Conservation (phyloP, 2,329 filamentous ascomycete genomes). For the Paecilomyces fulvus region DNA sequence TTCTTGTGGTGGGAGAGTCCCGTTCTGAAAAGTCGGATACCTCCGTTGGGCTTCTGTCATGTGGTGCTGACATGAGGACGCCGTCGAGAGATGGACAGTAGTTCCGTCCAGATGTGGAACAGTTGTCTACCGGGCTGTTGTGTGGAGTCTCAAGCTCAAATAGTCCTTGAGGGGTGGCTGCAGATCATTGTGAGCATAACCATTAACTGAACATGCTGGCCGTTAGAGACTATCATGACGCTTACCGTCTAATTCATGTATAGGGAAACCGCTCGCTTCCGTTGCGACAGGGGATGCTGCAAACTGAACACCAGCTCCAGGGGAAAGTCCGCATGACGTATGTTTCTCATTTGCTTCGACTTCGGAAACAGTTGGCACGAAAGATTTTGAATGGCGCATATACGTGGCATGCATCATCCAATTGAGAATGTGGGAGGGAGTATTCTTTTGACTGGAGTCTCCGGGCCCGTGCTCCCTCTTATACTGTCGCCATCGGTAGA, state of each 20-base stretch:
- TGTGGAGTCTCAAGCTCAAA: background rate
- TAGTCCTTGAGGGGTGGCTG: background rate
- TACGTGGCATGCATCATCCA: background rate
- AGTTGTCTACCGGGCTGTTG: background rate
- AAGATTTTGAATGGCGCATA: background rate
- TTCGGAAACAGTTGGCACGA: background rate
- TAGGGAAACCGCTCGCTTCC: background rate
- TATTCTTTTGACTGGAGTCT: background rate
- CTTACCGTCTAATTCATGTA: background rate
- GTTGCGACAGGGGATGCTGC: background rate
- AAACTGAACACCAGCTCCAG: background rate
- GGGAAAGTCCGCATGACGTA: background rate
- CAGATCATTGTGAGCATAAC: background rate
- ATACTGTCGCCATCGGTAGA: background rate
- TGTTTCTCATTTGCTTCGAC: background rate
- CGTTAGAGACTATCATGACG: background rate
- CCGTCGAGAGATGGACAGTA: background rate
- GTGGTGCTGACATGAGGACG: background rate
- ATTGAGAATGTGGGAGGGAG: background rate
- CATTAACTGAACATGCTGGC: background rate
- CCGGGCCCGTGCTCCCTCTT: background rate
- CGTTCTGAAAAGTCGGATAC: background rate
- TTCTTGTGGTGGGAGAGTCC: background rate
- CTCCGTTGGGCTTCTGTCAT: background rate
- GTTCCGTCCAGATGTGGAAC: background rate